A percentile compares a stretch with the other conserved stretches of the same genome.
Conservation (phyloP, 495 filamentous ascomycete genomes). For the Penicillium crystallinum region DNA sequence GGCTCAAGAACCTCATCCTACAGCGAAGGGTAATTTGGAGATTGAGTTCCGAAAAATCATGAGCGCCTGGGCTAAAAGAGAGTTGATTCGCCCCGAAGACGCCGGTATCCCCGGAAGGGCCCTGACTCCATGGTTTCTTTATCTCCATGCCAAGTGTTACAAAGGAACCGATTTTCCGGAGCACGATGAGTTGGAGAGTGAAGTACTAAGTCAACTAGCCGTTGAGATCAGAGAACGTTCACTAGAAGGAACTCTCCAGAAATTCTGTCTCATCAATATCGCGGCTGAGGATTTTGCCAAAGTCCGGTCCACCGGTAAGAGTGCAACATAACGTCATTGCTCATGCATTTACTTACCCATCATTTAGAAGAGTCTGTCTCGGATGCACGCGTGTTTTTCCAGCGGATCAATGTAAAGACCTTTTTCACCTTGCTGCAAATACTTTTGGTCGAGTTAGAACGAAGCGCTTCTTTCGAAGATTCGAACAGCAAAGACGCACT, state of each 20-base stretch:
- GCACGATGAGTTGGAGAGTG: slow-evolving; percentile 79
- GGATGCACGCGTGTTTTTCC: slow-evolving; percentile 63
- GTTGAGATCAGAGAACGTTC: slow-evolving; percentile 66
- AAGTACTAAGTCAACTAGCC: slow-evolving; percentile 72
- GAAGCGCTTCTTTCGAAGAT: slow-evolving; percentile 46
- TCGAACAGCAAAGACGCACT: slow-evolving; percentile 24
- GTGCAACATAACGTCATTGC: not conserved
- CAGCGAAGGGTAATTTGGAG: slow-evolving; percentile 69
- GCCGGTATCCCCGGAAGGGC: slow-evolving; percentile 46
- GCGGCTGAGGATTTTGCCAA: slow-evolving; percentile 70
- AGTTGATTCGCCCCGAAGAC: slow-evolving; percentile 51
- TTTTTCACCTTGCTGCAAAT: slow-evolving; percentile 72
- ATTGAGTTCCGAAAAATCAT: slow-evolving; percentile 72
- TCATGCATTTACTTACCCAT: slow-evolving; percentile 20
- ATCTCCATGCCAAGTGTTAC: slow-evolving; percentile 80
- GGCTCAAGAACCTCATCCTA: slow-evolving; percentile 64
- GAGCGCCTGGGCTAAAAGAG: slow-evolving; percentile 53
- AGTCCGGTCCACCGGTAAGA: slow-evolving; percentile 56
- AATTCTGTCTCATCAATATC: slow-evolving; percentile 81
- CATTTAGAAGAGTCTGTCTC: slow-evolving; percentile 34
- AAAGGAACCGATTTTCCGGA: slow-evolving; percentile 63
- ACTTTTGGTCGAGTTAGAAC: slow-evolving; percentile 62
- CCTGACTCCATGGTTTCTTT: slow-evolving; percentile 76
- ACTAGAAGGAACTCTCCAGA: slow-evolving; percentile 62
- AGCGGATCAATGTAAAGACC: slow-evolving; percentile 76